Evolutionary conservation across 2,329 filamentous ascomycete species (phyloP).

Genomic region (Fusarium compactum): DNA sequence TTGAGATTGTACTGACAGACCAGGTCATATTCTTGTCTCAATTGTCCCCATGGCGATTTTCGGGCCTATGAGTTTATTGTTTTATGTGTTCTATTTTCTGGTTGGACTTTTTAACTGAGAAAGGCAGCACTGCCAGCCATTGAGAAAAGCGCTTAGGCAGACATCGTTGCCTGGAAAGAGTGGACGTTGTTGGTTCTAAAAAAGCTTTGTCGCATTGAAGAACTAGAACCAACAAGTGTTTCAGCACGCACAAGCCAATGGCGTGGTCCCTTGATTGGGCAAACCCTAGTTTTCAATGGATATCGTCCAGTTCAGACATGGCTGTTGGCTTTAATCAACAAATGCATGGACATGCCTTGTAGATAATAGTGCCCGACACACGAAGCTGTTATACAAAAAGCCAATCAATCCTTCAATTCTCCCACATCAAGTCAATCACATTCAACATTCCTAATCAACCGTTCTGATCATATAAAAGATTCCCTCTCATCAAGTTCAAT

Average conservation of each 20-base stretch:
- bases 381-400: too few species aligned
- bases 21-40: neutral
- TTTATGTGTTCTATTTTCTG: neutral
- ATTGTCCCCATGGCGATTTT: neutral
- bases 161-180: neutral
- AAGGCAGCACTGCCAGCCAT: neutral
- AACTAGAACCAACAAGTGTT: neutral
- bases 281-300: too few species aligned
- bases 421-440: too few species aligned
- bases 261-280: too few species aligned
- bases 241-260: neutral
- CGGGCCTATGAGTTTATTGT: fast-evolving
- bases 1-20: fast-evolving
- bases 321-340: too few species aligned
- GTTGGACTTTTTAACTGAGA: neutral
- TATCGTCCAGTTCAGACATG: too few species aligned
- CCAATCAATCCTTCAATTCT: too few species aligned
- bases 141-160: too few species aligned
- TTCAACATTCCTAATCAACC: too few species aligned
- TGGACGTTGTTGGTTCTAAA: neutral
- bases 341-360: too few species aligned
- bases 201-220: neutral
- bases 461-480: neutral
- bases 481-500: neutral
- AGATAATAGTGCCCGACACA: too few species aligned